Evolutionary conservation across 208 protist species (phyloP).

Genomic region (Novymonas esmeraldas): DNA sequence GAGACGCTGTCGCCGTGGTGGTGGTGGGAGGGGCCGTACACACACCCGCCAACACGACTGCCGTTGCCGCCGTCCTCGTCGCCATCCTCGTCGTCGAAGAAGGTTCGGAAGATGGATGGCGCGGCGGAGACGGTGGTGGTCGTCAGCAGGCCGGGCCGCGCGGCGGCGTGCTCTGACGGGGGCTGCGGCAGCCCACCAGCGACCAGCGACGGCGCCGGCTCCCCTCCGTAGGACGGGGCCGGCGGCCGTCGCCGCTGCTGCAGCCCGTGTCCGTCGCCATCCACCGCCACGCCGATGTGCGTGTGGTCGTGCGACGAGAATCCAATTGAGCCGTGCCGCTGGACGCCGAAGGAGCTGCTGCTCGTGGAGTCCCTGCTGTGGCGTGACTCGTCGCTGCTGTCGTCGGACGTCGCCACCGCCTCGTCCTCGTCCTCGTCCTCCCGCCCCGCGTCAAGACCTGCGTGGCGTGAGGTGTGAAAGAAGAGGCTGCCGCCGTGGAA

Average conservation of each 20-base stretch:
- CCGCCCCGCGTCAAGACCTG: no score
- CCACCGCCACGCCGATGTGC: neutral
- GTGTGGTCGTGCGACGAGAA: neutral
- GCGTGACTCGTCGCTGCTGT: constrained; percentile 1
- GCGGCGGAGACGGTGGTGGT: neutral
- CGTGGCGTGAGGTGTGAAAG: no score
- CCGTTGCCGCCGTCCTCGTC: neutral
- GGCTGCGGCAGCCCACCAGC: neutral
- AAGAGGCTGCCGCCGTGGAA: neutral
- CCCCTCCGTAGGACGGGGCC: neutral
- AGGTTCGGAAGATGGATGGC: neutral
- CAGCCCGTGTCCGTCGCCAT: neutral
- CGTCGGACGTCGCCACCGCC: neutral
- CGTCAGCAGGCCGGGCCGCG: neutral
- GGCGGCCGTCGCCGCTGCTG: neutral
- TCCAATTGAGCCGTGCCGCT: neutral
- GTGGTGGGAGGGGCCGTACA: no score
- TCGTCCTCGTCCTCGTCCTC: neutral
- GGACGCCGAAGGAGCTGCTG: neutral
- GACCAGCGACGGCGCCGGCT: neutral
- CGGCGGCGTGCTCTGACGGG: neutral
- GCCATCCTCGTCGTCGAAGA: constrained; percentile 1
- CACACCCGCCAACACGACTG: neutral
- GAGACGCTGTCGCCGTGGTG: neutral
- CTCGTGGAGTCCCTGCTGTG: neutral